phyloP scores from a whole-genome alignment of 2,329 filamentous ascomycete genomes.

The Leptographium procerum region DNA sequence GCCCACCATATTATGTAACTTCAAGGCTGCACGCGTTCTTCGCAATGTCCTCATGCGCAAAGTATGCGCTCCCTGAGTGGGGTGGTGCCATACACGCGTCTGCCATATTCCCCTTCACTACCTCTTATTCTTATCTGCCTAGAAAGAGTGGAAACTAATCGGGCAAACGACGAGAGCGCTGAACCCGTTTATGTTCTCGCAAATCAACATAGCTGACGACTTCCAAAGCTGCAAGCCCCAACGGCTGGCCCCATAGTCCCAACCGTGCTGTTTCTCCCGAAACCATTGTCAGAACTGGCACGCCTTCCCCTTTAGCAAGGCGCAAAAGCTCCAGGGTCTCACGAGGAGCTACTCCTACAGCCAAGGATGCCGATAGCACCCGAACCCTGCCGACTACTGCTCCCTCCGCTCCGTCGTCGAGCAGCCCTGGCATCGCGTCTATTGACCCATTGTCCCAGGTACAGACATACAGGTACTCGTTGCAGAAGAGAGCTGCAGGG shows the following conservation, averaged over 20 bases:
- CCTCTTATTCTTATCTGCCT: background rate
- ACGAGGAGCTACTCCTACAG: background rate
- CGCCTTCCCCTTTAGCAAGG: background rate
- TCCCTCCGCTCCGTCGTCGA: conserved; percentile 2
- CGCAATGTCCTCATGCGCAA: background rate
- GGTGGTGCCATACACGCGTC: background rate
- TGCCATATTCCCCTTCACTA: background rate
- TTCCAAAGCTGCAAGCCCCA: background rate
- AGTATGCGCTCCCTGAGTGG: background rate
- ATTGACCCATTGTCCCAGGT: conserved; percentile 22
- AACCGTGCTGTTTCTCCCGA: background rate
- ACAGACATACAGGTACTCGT: background rate
- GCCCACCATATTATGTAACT: background rate
- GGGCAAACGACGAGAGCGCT: background rate
- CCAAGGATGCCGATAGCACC: background rate
- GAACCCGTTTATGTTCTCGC: background rate
- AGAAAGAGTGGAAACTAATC: background rate
- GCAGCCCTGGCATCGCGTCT: conserved; percentile 9
- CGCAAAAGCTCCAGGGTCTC: background rate
- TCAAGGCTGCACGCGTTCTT: background rate
- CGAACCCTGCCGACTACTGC: background rate
- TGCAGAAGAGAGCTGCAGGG: background rate
- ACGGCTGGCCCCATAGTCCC: background rate
- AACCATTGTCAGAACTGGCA: background rate
- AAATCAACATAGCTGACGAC: background rate